phyloP scores from a whole-genome alignment of 768 basidiomycete species.

The Lactifluus echinatus region DNA sequence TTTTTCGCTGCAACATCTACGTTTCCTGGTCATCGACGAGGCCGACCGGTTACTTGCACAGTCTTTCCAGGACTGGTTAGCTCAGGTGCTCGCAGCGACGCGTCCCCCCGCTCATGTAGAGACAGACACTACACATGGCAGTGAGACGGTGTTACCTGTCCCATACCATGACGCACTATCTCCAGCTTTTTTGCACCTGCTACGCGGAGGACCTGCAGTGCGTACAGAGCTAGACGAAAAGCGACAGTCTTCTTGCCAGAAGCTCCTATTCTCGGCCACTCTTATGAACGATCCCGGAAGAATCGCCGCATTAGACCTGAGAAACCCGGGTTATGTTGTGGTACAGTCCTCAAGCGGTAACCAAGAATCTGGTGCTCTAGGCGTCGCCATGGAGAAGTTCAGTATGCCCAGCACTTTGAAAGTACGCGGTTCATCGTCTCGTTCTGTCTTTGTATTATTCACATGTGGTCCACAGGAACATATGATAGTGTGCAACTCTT shows the following conservation, averaged over 20 bases:
- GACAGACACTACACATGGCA: not conserved
- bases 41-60: conserved; percentile 93
- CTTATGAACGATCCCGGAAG: conserved; percentile 92
- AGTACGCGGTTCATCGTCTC: conserved; percentile 34
- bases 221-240: conserved; percentile 49
- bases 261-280: conserved; percentile 93
- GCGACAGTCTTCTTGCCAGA: conserved; percentile 71
- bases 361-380: conserved; percentile 34
- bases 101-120: conserved; percentile 27
- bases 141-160: not conserved
- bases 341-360: conserved; percentile 42
- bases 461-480: conserved; percentile 52
- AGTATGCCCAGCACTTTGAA: conserved; percentile 72
- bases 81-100: conserved; percentile 72
- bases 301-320: conserved; percentile 70
- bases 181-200: conserved; percentile 44
- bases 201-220: conserved; percentile 32
- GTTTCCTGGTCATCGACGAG: conserved; percentile 97
- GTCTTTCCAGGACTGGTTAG: conserved; percentile 94
- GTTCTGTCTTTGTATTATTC: not conserved
- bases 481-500: conserved; percentile 71
- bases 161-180: conserved; percentile 48
- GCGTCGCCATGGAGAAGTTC: conserved; percentile 65
- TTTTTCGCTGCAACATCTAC: conserved; percentile 88
- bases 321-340: conserved; percentile 80